Base-by-base conservation (phyloP, 495 filamentous ascomycete genomes). In the Penicillium cinerascens region DNA sequence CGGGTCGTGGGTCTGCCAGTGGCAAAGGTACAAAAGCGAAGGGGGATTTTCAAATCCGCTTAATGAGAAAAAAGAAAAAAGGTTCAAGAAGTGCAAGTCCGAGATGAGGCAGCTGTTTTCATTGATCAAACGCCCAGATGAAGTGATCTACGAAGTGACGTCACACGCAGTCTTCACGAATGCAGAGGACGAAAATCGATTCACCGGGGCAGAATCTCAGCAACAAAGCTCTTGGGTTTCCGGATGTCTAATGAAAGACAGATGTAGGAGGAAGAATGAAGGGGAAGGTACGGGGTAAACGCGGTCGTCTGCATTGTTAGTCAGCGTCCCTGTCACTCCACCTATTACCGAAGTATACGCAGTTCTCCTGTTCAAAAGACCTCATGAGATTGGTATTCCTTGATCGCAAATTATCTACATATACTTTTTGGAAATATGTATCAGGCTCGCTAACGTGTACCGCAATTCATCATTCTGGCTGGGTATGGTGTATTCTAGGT, bases 221-320 rank as follows among this genome's bases (percentile, higher is more conserved):
- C 29, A 33, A 33, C 9, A 33, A 33, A 13, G 4, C 4, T 11
- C 11, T 11, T 13, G 8, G 13, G 9, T 33, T 33, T 33, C 29
- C 8, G 22, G 6, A 23, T 23, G 9, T 11, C 11, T 33, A 3
- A 33, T 33, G 8, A 33, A 11, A 33, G 29, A 33, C 8, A 33
- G 29, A 33, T 4, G n/a, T 1, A 10, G 9, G n/a, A 7, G 37
- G 37, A 16, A 39, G 37, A 9, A 23, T 33, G 27, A 23, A 6
- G 22, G 22, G 22, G 6, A 23, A 23, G 6, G 22, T 10, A 2
- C 42, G 42, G 17, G 6, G 36, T 27, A n/a, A 40, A 46, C 57
- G 55, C 18, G 58, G 40, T 62, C 55, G 58, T 69, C 64, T 66
- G 60, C 35, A 42, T 1, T 16, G 50, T 66, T 66, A 62, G 63